These are phyloP conservation scores for Apiospora koreana DNA, from an alignment of 2,329 filamentous ascomycete species.

Conservation along the genomic window DNA sequence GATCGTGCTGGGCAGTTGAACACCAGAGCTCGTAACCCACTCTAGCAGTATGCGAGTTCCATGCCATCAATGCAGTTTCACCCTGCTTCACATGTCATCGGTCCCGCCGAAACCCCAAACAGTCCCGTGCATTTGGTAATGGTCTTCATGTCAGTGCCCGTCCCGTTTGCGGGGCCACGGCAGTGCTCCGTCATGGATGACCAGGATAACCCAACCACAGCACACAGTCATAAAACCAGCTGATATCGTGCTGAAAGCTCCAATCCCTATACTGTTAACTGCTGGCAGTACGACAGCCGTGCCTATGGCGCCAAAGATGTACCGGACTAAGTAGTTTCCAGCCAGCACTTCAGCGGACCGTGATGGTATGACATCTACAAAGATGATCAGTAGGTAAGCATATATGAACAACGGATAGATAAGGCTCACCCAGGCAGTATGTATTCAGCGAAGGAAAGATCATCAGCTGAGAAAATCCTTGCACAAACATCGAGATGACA, in stretches of 20 bases:
- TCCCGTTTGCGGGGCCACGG: not conserved
- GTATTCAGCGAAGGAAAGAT: slow-evolving; percentile 19
- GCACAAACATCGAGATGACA: slow-evolving; percentile 16
- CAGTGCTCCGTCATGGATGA: slow-evolving; percentile 2
- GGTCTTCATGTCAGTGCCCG: not conserved
- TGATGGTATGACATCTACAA: slow-evolving; percentile 10
- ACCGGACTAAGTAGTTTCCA: slow-evolving; percentile 35
- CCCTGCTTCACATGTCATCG: not conserved
- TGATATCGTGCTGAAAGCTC: slow-evolving; percentile 17
- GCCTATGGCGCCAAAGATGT: slow-evolving; percentile 26
- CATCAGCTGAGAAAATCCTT: slow-evolving; percentile 15
- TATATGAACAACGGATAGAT: not conserved
- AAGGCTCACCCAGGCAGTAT: slow-evolving; percentile 15
- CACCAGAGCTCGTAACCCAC: not conserved
- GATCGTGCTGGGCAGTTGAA: not conserved
- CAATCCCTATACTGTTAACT: slow-evolving; percentile 30
- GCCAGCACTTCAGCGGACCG: slow-evolving; percentile 26
- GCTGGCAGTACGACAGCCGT: slow-evolving; percentile 29
- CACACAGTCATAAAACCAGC: not conserved
- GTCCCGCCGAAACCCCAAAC: not conserved
- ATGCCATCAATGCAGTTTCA: not conserved
- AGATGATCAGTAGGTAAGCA: not conserved
- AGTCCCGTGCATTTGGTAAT: not conserved
- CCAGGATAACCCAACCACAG: slow-evolving; percentile 1
- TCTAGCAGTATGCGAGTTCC: not conserved